Conservation (phyloP, 768 basidiomycete genomes). For the Agaricus sinodeliciosus region DNA sequence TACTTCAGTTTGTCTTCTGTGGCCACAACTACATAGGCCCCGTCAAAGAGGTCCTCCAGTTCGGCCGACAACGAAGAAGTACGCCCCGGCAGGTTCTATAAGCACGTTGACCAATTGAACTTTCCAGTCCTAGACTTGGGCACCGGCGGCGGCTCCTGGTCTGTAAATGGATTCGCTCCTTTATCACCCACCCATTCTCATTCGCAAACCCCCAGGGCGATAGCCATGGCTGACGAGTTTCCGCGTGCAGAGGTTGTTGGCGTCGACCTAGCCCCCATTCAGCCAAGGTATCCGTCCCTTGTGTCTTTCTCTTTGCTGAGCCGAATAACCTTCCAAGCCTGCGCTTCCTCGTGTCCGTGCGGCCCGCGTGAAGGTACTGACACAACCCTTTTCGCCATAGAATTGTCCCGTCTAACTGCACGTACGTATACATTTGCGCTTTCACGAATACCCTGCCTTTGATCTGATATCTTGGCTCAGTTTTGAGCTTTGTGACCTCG, state of each 20-base stretch:
- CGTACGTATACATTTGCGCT: slow-evolving; percentile 35
- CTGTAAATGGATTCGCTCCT: slow-evolving; percentile 9
- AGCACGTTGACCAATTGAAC: background rate
- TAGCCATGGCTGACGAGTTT: slow-evolving; percentile 71
- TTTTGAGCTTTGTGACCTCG: slow-evolving; percentile 67
- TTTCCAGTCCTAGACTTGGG: slow-evolving; percentile 56
- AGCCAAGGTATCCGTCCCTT: slow-evolving; percentile 45
- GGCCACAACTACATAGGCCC: slow-evolving; percentile 66
- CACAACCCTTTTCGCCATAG: slow-evolving; percentile 24
- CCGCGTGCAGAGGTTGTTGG: slow-evolving; percentile 60
- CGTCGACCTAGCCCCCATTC: slow-evolving; percentile 66
- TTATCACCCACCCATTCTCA: slow-evolving; percentile 9
- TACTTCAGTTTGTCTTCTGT: slow-evolving; percentile 59
- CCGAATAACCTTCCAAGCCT: slow-evolving; percentile 19
- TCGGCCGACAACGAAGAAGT: slow-evolving; percentile 40
- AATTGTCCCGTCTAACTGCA: slow-evolving; percentile 64
- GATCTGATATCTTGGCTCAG: slow-evolving; percentile 25
- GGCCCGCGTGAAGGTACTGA: slow-evolving; percentile 5
- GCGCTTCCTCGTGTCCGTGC: slow-evolving; percentile 10
- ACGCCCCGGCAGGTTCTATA: slow-evolving; percentile 11
- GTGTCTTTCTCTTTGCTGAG: background rate
- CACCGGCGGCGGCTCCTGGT: slow-evolving; percentile 63
- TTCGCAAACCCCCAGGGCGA: slow-evolving; percentile 40
- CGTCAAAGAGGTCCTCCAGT: slow-evolving; percentile 47
- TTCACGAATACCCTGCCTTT: background rate